Conservation (phyloP, 2,329 filamentous ascomycete genomes). For the Ceratocystis cacaofunesta region DNA sequence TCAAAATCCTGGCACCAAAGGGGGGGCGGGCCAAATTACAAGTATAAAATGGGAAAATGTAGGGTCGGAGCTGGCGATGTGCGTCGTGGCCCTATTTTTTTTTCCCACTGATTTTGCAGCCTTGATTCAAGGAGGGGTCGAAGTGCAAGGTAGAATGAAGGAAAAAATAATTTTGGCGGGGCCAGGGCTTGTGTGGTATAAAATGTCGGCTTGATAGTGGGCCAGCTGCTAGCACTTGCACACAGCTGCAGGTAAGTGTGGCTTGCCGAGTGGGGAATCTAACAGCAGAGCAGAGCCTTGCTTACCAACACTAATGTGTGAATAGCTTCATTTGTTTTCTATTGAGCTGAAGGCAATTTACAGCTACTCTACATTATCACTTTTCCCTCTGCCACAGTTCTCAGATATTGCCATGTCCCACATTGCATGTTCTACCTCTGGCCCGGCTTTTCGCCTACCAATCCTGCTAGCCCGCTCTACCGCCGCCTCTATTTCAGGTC, state of each 20-base stretch:
- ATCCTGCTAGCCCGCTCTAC: constrained; percentile 15
- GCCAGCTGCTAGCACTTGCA: background rate
- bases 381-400: too few species aligned
- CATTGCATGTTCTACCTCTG: background rate
- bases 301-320: background rate
- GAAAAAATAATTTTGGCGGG: constrained; percentile 17
- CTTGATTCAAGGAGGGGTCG: constrained; percentile 17
- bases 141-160: constrained; percentile 13
- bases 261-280: background rate
- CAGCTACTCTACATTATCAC: too few species aligned
- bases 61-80: constrained; percentile 16
- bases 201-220: constrained; percentile 13
- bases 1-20: background rate
- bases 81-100: constrained; percentile 13
- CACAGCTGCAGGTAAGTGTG: background rate
- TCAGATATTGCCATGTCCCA: background rate
- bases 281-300: background rate
- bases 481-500: constrained; percentile 21
- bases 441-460: constrained; percentile 9
- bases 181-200: constrained; percentile 18
- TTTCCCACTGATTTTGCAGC: constrained; percentile 15
- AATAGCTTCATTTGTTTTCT: background rate
- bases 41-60: constrained; percentile 12
- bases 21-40: constrained; percentile 5
- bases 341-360: background rate